phyloP scores from a whole-genome alignment of 768 basidiomycete species.

The Podaxis carcinomalis region DNA sequence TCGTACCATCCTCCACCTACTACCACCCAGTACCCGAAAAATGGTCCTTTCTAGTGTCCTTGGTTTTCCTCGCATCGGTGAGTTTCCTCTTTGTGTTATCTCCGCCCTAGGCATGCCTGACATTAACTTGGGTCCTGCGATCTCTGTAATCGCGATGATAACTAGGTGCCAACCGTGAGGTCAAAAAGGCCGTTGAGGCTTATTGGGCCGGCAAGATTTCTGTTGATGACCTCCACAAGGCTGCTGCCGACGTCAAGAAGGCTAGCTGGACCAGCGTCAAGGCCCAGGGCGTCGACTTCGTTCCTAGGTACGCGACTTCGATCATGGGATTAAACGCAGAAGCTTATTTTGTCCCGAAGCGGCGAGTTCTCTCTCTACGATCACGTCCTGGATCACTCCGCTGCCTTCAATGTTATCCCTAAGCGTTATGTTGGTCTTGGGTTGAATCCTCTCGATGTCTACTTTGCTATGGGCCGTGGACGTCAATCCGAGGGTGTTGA shows the following conservation, averaged over 20 bases:
- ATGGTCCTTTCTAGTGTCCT: slow-evolving; percentile 86
- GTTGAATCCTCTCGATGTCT: slow-evolving; percentile 88
- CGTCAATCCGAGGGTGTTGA: slow-evolving; percentile 93
- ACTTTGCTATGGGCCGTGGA: slow-evolving; percentile 99
- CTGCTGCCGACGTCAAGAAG: slow-evolving; percentile 84
- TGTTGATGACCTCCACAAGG: slow-evolving; percentile 84
- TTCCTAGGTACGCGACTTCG: slow-evolving; percentile 71
- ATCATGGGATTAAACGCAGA: slow-evolving; percentile 15
- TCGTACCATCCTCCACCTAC: slow-evolving; percentile 18
- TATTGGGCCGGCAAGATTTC: slow-evolving; percentile 95
- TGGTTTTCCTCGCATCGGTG: slow-evolving; percentile 91
- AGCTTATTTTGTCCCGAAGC: slow-evolving; percentile 37
- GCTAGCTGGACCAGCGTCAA: slow-evolving; percentile 85
- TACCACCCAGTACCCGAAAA: slow-evolving; percentile 23
- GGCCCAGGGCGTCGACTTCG: slow-evolving; percentile 78
- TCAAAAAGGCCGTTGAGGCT: slow-evolving; percentile 97
- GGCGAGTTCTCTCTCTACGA: slow-evolving; percentile 99
- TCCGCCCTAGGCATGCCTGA: not conserved
- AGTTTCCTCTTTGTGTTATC: slow-evolving; percentile 12
- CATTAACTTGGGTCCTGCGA: not conserved
- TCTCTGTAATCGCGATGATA: slow-evolving; percentile 8
- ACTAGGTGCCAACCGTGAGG: slow-evolving; percentile 87
- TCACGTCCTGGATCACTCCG: slow-evolving; percentile 96
- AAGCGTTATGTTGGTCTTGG: slow-evolving; percentile 86
- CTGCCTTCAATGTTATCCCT: slow-evolving; percentile 95